These are phyloP conservation scores for Thalia dealbata DNA, from an alignment of 176 grass and related monocot genomes.

Conservation along the genomic window DNA sequence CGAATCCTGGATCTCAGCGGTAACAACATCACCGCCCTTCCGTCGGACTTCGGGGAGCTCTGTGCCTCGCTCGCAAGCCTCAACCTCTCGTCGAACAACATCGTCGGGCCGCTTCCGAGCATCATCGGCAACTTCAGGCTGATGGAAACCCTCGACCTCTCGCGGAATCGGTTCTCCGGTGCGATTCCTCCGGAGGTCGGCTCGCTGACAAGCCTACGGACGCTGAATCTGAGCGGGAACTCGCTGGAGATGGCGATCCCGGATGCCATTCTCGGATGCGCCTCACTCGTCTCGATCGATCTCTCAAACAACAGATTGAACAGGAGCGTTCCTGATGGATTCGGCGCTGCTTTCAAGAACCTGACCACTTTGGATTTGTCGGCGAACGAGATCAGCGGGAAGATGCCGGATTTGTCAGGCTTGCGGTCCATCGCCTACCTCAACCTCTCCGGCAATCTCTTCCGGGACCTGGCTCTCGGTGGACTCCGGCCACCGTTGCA, in stretches of 20 bases:
- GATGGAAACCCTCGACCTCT: conserved; percentile 63
- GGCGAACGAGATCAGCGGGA: conserved; percentile 27
- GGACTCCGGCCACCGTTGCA: conserved; percentile 45
- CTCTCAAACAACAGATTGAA: conserved; percentile 57
- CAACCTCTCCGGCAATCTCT: conserved; percentile 65
- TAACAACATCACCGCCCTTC: conserved; percentile 55
- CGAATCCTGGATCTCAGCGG: conserved; percentile 54
- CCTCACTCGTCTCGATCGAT: conserved; percentile 43
- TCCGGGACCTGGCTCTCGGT: conserved; percentile 28
- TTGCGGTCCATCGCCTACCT: conserved; percentile 50
- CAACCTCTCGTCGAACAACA: conserved; percentile 74
- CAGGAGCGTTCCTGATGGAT: conserved; percentile 24
- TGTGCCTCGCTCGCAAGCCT: conserved; percentile 47
- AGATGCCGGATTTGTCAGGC: conserved; percentile 49
- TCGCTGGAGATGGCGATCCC: conserved; percentile 43
- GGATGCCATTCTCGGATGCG: conserved; percentile 24
- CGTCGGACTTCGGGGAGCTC: conserved; percentile 74
- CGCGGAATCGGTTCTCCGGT: conserved; percentile 53
- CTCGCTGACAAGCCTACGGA: conserved; percentile 35
- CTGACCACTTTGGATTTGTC: conserved; percentile 32
- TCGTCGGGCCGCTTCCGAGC: conserved; percentile 48
- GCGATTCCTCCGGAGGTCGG: conserved; percentile 42
- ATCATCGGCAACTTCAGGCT: conserved; percentile 65
- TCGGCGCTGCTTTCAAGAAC: conserved; percentile 13
- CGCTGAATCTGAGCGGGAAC: conserved; percentile 58